A percentile compares a stretch with the other conserved stretches of the same genome.
Evolutionary conservation across 768 basidiomycete genomes (phyloP).

Genomic region (Termitomyces eurrhizus): DNA sequence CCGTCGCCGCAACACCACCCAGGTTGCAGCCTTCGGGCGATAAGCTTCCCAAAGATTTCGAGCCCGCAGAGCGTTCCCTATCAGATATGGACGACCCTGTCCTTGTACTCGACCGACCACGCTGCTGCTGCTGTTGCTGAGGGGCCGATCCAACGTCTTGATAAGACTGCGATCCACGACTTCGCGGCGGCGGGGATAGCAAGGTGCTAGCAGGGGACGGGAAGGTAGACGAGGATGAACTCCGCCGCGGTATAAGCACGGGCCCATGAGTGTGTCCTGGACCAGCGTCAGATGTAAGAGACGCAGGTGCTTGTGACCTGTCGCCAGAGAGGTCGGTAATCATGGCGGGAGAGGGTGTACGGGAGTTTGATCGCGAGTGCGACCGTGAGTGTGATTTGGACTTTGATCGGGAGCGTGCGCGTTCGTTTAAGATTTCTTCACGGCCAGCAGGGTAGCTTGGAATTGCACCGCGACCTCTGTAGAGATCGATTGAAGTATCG

Average conservation of each 20-base stretch:
- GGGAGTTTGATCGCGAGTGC: conserved; percentile 38
- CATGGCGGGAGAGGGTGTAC: conserved; percentile 43
- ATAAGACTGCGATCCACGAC: conserved; percentile 21
- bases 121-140: conserved; percentile 21
- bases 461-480: conserved; percentile 15
- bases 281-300: conserved; percentile 8
- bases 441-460: neutral
- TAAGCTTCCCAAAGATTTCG: conserved; percentile 23
- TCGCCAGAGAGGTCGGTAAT: conserved; percentile 14
- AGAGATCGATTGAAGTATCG: neutral
- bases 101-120: conserved; percentile 54
- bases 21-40: conserved; percentile 23
- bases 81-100: conserved; percentile 54
- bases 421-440: conserved; percentile 6
- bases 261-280: conserved; percentile 20
- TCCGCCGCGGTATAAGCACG: conserved; percentile 8
- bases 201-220: conserved; percentile 16
- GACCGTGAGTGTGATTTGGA: conserved; percentile 28
- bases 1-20: conserved; percentile 18
- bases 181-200: conserved; percentile 24
- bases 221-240: conserved; percentile 19
- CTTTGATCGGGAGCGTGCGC: conserved; percentile 20
- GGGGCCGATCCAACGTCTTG: conserved; percentile 14
- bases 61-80: conserved; percentile 30
- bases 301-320: neutral